Evolutionary conservation across 1,284 basidiomycete genomes (phyloP).

Genomic region (Xanthoconium separans): DNA sequence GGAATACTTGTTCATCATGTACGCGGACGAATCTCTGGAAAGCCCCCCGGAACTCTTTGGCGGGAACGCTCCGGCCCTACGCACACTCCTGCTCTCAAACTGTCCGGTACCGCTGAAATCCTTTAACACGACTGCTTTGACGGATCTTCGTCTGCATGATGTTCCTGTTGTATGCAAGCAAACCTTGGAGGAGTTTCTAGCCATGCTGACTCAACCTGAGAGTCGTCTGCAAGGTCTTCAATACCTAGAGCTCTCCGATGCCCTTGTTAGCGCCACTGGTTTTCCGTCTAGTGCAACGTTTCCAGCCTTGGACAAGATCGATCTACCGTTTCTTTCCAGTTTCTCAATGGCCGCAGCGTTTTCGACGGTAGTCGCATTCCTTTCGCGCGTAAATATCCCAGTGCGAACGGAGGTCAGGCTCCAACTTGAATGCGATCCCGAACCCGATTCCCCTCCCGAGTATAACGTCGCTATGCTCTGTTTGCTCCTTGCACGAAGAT

Average conservation of each 20-base stretch:
- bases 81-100: slow-evolving; percentile 22
- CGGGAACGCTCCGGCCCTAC: slow-evolving; percentile 25
- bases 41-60: background rate
- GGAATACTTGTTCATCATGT: background rate
- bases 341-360: background rate
- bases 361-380: background rate
- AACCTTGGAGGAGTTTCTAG: slow-evolving; percentile 19
- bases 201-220: slow-evolving; percentile 11
- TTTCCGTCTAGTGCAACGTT: background rate
- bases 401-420: background rate
- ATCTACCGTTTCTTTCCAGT: background rate
- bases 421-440: background rate
- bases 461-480: background rate
- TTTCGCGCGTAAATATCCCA: background rate
- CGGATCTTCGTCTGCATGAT: slow-evolving; percentile 20
- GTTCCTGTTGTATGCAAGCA: slow-evolving; percentile 11
- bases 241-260: slow-evolving; percentile 21
- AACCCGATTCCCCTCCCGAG: background rate
- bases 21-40: background rate
- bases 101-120: slow-evolving; percentile 16
- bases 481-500: background rate
- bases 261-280: background rate
- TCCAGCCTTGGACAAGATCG: background rate
- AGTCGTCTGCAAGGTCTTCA: slow-evolving; percentile 28
- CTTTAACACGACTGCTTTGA: slow-evolving; percentile 25